Evolutionary conservation across 768 basidiomycete species (phyloP).

Genomic region (Solioccasus polychromus): DNA sequence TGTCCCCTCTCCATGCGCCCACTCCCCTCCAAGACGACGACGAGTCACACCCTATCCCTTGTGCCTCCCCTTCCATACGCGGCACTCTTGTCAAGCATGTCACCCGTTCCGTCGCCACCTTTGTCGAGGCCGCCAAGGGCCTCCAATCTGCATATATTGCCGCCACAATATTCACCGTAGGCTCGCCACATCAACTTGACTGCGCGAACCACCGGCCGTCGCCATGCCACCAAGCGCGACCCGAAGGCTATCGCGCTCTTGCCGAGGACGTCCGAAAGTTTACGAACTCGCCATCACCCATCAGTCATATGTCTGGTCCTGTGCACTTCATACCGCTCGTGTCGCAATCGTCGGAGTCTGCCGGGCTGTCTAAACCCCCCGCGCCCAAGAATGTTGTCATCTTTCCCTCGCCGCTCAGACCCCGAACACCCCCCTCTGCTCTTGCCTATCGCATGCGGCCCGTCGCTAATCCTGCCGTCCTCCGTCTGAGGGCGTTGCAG

Average conservation of each 20-base stretch:
- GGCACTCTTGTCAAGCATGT: constrained; percentile 26
- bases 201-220: constrained; percentile 4
- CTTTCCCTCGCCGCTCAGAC: constrained; percentile 42
- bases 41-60: constrained; percentile 5
- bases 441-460: constrained; percentile 50
- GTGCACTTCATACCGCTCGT: constrained; percentile 43
- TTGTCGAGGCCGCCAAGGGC: constrained; percentile 52
- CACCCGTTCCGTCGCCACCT: constrained; percentile 36
- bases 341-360: constrained; percentile 32
- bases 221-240: constrained; percentile 20
- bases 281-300: constrained; percentile 20
- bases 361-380: constrained; percentile 20
- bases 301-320: constrained; percentile 17
- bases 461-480: constrained; percentile 56
- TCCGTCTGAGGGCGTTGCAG: constrained; percentile 60
- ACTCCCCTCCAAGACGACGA: constrained; percentile 15
- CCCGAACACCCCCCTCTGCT: constrained; percentile 29
- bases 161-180: constrained; percentile 49
- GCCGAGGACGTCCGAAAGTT: constrained; percentile 43
- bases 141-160: constrained; percentile 58
- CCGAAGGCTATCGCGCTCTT: constrained; percentile 44
- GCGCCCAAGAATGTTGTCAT: constrained; percentile 38
- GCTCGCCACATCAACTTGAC: constrained; percentile 23
- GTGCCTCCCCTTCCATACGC: constrained; percentile 8
- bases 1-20: neutral